Percentiles rank a stretch among this genome's conserved stretches.
Evolutionary conservation across 2,329 filamentous ascomycete species (phyloP).

Genomic region (Bimuria novae-zelandiae): DNA sequence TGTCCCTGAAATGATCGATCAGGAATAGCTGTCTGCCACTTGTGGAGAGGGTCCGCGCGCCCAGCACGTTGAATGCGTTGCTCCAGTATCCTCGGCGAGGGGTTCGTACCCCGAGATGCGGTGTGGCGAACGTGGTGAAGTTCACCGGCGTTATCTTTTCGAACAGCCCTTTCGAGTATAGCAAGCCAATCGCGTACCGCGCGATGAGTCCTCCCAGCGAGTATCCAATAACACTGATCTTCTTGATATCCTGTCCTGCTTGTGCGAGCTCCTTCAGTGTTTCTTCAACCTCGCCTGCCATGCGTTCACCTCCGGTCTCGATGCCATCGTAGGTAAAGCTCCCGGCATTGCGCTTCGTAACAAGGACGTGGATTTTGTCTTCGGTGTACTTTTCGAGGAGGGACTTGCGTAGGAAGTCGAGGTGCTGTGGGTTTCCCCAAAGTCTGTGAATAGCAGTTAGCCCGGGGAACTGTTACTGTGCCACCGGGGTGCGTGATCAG

Average conservation of each 20-base stretch:
- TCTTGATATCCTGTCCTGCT: constrained; percentile 72
- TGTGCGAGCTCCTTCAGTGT: constrained; percentile 58
- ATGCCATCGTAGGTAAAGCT: constrained; percentile 72
- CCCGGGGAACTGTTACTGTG: too few relatives aligned
- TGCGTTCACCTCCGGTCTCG: constrained; percentile 70
- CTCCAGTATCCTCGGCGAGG: constrained; percentile 50
- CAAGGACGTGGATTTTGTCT: constrained; percentile 70
- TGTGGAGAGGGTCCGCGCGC: constrained; percentile 76
- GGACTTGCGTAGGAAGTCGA: constrained; percentile 68
- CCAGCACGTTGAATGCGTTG: constrained; percentile 74
- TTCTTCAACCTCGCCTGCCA: constrained; percentile 66
- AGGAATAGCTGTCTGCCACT: constrained; percentile 88
- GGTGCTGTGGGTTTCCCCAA: constrained; percentile 79
- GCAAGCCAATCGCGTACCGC: constrained; percentile 82
- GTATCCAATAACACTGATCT: constrained; percentile 87
- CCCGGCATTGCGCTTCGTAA: constrained; percentile 73
- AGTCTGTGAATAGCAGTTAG: constrained; percentile 55
- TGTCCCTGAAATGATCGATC: constrained; percentile 83
- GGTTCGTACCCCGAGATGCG: constrained; percentile 62
- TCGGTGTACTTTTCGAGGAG: constrained; percentile 65
- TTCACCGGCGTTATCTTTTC: constrained; percentile 83
- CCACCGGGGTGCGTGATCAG: neutral
- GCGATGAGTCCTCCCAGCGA: constrained; percentile 86
- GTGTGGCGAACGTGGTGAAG: constrained; percentile 90
- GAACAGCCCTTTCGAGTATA: constrained; percentile 80